These are phyloP conservation scores for Globisporangium ultimum DNA, from an alignment of 352 stramenopile genomes.

Conservation along the genomic window DNA sequence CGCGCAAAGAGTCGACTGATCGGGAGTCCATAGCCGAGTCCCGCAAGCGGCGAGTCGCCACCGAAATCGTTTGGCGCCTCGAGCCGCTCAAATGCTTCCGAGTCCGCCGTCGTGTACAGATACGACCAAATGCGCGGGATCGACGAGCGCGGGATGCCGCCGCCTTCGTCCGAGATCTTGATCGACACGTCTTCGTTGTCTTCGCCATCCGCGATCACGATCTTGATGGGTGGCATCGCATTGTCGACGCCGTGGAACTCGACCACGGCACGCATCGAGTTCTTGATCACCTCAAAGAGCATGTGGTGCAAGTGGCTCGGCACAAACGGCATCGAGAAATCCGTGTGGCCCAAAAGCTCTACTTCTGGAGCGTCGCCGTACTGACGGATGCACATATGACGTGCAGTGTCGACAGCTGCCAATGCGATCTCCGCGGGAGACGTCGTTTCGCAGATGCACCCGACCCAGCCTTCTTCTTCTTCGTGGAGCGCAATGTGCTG, in stretches of 20 bases:
- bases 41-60: constrained; percentile 89
- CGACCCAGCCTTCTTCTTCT: constrained; percentile 82
- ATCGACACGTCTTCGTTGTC: constrained; percentile 99
- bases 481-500: constrained; percentile 98
- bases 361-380: constrained; percentile 99
- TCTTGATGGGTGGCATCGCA: constrained; percentile 97
- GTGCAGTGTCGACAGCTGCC: constrained; percentile 96
- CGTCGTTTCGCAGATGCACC: constrained; percentile 96
- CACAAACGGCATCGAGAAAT: constrained; percentile 99
- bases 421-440: constrained; percentile 96
- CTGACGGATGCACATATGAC: constrained; percentile 98
- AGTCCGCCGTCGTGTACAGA: constrained; percentile 99
- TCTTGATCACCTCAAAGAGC: constrained; percentile 99
- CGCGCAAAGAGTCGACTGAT: constrained; percentile 96
- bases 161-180: constrained; percentile 99
- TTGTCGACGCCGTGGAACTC: constrained; percentile 98
- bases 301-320: constrained; percentile 97
- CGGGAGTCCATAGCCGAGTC: constrained; percentile 96
- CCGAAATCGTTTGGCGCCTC: constrained; percentile 86
- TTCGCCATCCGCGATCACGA: constrained; percentile 99
- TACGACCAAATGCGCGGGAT: constrained; percentile 99
- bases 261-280: constrained; percentile 88
- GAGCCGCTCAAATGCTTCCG: constrained; percentile 89
- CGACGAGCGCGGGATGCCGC: constrained; percentile 97
- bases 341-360: constrained; percentile 95